Base-by-base conservation (phyloP, 2,329 filamentous ascomycete species). In the Coniella vitis region DNA sequence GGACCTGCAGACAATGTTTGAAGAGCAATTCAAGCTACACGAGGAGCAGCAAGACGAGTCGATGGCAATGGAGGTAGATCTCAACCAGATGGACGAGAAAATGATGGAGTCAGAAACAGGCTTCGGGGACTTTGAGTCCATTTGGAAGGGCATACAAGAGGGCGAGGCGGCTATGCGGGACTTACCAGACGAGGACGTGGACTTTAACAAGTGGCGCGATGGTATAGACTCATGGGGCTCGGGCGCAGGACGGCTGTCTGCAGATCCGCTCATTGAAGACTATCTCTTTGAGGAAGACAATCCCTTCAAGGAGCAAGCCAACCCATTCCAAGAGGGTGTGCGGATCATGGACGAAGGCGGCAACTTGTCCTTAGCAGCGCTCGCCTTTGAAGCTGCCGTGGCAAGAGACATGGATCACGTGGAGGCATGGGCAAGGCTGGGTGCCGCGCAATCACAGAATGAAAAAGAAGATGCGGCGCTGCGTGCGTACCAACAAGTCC, bases 401-500 rank as follows among this genome's bases (percentile, higher is more conserved):
- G 90, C 96, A 66, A 90, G 91, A 69, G 83, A 95, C 54, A 81
- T 89, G 0, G 75, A 85, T 47, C 91, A 97, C 64, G 82, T 91
- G 34, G 87, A 95, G 47, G 93, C 93, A 3, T 98, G 93, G 93
- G 88, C 90, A 9, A 85, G 90, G 60, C 79, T 98, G 29, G 93
- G 93, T 46, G 84, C 86, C 47, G 87, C 90, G 16, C 93, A 98
- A 69, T 93, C 93, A 17, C 93, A 98, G 66, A 98, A 98, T 66
- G 93, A 98, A 68, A 98, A 98, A 71, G 93, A 98, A 67, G 86
- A 89, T 8, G 91, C 93, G 0, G 93, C 93, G 2, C 96, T 98
- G 56, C 84, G 93, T 31, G 93, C 93, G 3, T 74, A 97, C 52
- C 91, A 97, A 67, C 87, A 93, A 64, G 90, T 91, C 1, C 71